phyloP scores from a whole-genome alignment of 2,329 filamentous ascomycete genomes.

The Botrytis pseudocinerea region DNA sequence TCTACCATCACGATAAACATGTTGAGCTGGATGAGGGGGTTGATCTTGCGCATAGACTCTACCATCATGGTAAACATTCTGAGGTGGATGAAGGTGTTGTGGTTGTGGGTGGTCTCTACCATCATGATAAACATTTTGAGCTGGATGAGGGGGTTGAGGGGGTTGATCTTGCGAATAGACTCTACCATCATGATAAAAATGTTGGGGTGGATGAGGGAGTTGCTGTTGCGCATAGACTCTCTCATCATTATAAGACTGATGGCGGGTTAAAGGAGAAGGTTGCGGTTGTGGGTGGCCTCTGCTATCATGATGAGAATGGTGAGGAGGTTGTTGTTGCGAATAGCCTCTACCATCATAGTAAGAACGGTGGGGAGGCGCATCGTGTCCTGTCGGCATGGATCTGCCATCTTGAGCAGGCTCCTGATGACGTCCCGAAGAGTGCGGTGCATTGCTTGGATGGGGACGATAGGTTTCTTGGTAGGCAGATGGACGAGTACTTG shows the following conservation, averaged over 20 bases:
- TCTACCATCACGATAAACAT: not conserved
- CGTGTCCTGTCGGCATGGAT: not conserved
- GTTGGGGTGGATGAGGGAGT: not conserved
- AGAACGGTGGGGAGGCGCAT: not conserved
- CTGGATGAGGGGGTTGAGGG: too few relatives aligned
- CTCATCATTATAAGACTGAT: not conserved
- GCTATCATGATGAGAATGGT: not conserved
- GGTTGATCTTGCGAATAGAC: constrained; percentile 12
- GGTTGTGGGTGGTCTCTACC: constrained; percentile 28
- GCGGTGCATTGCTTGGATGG: not conserved
- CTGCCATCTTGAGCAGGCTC: not conserved
- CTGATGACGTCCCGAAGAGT: not conserved
- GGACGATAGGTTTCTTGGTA: not conserved
- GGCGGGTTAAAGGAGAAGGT: not conserved
- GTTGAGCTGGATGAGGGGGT: too few relatives aligned
- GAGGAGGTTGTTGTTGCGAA: not conserved
- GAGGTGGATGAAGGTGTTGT: not conserved
- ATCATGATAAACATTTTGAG: constrained; percentile 20
- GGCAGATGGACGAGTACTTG: not conserved
- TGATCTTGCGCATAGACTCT: constrained; percentile 23
- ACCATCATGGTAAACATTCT: constrained; percentile 23
- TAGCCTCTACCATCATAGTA: constrained; percentile 32
- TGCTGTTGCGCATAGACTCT: not conserved
- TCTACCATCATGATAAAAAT: not conserved
- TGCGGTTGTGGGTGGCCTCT: not conserved